phyloP scores from a whole-genome alignment of 176 grass and related monocot genomes.

The Paspalum vaginatum region DNA sequence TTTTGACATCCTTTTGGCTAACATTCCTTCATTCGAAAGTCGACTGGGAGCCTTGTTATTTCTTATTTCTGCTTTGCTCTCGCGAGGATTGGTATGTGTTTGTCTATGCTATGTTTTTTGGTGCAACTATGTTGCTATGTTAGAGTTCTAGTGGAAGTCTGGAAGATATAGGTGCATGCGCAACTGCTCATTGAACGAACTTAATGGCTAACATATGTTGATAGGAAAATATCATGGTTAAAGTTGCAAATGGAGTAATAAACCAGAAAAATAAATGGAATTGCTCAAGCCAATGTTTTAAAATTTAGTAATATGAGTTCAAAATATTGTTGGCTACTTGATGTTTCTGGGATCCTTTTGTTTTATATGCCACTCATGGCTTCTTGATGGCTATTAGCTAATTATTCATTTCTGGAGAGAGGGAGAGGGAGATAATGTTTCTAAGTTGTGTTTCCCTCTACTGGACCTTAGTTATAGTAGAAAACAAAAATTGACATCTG shows the following conservation, averaged over 20 bases:
- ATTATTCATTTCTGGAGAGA: conserved; percentile 6
- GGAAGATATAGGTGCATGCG: too few relatives aligned
- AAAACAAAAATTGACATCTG: background rate
- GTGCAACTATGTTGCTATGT: background rate
- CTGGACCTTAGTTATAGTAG: background rate
- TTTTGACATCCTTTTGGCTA: conserved; percentile 65
- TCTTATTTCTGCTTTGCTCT: conserved; percentile 91
- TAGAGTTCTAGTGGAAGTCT: background rate
- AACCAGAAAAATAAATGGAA: background rate
- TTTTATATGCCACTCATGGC: background rate
- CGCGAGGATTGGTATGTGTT: conserved; percentile 86
- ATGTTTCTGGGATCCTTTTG: background rate
- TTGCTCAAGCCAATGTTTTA: background rate
- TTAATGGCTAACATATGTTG: background rate
- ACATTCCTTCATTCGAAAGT: conserved; percentile 86
- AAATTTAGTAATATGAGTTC: background rate
- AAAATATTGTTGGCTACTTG: background rate
- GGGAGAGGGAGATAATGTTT: background rate
- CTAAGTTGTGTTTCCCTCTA: conserved; percentile 17
- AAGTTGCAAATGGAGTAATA: background rate
- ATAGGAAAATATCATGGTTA: background rate
- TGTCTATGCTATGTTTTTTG: conserved; percentile 4
- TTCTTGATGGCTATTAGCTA: background rate
- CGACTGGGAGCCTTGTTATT: conserved; percentile 90
- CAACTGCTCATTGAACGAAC: background rate